A percentile compares a stretch with the other conserved stretches of the same genome.
Conservation (phyloP, 2,329 filamentous ascomycete genomes). For the Cytospora piceicola region DNA sequence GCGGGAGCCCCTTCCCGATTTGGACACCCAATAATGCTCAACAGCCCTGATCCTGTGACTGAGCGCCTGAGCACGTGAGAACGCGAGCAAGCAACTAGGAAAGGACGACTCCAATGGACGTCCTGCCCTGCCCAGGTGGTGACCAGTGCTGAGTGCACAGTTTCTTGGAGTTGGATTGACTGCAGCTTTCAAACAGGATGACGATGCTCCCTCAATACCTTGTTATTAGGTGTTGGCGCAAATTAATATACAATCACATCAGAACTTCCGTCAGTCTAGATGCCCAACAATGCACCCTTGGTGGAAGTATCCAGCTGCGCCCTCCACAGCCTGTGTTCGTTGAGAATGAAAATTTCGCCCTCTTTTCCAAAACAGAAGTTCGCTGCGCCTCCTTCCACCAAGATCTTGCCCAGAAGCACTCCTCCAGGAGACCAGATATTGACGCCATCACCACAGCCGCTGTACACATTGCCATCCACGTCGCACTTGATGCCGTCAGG, state of each 20-base stretch:
- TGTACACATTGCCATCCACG: constrained; percentile 51
- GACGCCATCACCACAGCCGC: constrained; percentile 53
- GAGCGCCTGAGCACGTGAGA: no score
- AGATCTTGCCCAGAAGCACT: constrained; percentile 50
- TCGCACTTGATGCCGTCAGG: constrained; percentile 55
- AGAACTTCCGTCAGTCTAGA: neutral
- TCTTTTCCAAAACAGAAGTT: constrained; percentile 53
- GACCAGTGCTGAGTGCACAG: no score
- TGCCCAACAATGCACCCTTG: constrained; percentile 36
- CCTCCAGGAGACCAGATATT: constrained; percentile 53
- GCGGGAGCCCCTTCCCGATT: neutral
- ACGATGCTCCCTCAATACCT: neutral
- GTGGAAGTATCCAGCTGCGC: constrained; percentile 40
- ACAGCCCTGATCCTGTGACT: neutral
- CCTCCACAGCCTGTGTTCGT: constrained; percentile 50
- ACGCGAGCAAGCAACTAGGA: no score
- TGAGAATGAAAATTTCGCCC: constrained; percentile 51
- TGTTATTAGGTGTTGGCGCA: no score
- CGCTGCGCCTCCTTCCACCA: constrained; percentile 46
- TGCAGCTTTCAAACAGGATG: neutral
- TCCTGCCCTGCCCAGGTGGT: no score
- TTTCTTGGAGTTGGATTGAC: no score
- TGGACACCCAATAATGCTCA: neutral
- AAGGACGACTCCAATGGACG: no score
- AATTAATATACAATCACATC: no score